These are phyloP conservation scores for Aspergillus clavatus DNA, from an alignment of 2,329 filamentous ascomycete genomes.

Conservation along the genomic window DNA sequence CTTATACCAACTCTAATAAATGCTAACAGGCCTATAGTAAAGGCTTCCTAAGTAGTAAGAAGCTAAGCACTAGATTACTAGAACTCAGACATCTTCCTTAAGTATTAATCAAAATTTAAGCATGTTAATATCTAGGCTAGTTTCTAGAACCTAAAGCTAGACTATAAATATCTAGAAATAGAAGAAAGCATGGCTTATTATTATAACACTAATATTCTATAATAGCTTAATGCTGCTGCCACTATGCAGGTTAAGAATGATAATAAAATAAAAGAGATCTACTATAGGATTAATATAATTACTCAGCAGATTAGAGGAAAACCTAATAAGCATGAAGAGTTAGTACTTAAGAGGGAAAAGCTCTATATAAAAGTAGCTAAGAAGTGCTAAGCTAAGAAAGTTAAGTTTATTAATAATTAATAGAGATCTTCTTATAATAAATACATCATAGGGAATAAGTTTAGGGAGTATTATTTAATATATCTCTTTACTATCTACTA, in stretches of 20 bases:
- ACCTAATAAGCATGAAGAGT: neutral
- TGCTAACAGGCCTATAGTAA: neutral
- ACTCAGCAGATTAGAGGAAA: neutral
- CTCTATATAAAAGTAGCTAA: slow-evolving; percentile 1
- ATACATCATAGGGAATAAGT: slow-evolving; percentile 1
- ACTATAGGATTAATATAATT: slow-evolving; percentile 1
- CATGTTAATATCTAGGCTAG: slow-evolving; percentile 5
- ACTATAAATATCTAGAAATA: slow-evolving; percentile 5
- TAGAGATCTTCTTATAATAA: slow-evolving; percentile 1
- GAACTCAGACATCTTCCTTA: slow-evolving; percentile 6
- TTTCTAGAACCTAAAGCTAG: slow-evolving; percentile 4
- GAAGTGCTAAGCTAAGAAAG: neutral
- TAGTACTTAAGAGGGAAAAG: neutral
- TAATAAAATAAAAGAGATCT: slow-evolving; percentile 5
- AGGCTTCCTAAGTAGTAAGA: slow-evolving; percentile 1
- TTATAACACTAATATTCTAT: slow-evolving; percentile 5
- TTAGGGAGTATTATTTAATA: neutral
- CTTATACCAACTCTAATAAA: neutral
- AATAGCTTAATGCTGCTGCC: slow-evolving; percentile 1
- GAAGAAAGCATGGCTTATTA: slow-evolving; percentile 8
- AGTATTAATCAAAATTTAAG: slow-evolving; percentile 7
- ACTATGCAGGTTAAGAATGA: neutral
- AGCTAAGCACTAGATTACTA: slow-evolving; percentile 6
- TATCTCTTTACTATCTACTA: neutral
- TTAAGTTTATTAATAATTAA: neutral